These are phyloP conservation scores for Kodamaea jinghongensis DNA, from an alignment of 805 yeast genomes.

Conservation along the genomic window DNA sequence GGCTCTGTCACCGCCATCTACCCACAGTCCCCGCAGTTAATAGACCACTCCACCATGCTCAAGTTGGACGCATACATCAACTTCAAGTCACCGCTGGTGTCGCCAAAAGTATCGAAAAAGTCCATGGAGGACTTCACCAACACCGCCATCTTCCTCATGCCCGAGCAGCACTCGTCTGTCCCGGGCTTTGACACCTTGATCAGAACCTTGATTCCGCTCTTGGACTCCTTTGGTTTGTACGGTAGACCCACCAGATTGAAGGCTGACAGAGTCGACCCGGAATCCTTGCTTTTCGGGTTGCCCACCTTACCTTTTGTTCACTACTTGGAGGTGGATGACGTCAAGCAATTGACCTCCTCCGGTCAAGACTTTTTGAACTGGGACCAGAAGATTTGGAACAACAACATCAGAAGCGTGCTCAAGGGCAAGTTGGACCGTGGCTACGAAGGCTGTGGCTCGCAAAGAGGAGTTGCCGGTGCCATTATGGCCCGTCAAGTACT, in stretches of 20 bases:
- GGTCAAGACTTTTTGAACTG: conserved; percentile 30
- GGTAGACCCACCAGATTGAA: conserved; percentile 45
- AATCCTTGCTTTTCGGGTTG: conserved; percentile 41
- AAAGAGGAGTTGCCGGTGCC: conserved; percentile 47
- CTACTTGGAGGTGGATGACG: conserved; percentile 36
- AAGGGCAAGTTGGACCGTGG: conserved; percentile 42
- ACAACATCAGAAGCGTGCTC: conserved; percentile 28
- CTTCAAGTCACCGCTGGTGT: conserved; percentile 44
- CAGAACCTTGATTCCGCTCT: conserved; percentile 38
- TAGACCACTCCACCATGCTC: conserved; percentile 84
- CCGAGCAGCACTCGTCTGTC: conserved; percentile 43
- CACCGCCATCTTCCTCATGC: conserved; percentile 43
- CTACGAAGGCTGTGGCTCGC: conserved; percentile 75
- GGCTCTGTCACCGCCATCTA: conserved; percentile 83
- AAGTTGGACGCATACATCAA: conserved; percentile 81
- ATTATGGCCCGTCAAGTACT: conserved; percentile 6
- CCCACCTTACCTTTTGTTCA: conserved; percentile 46
- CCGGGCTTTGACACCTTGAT: conserved; percentile 51
- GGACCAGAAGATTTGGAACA: conserved; percentile 38
- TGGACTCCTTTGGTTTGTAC: conserved; percentile 43
- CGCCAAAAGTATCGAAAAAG: conserved; percentile 33
- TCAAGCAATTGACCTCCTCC: conserved; percentile 19
- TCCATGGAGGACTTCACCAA: conserved; percentile 34
- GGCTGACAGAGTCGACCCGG: conserved; percentile 41
- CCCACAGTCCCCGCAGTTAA: conserved; percentile 77